These are phyloP conservation scores for Otatea glauca DNA, from an alignment of 176 grass and related monocot species.

Conservation along the genomic window DNA sequence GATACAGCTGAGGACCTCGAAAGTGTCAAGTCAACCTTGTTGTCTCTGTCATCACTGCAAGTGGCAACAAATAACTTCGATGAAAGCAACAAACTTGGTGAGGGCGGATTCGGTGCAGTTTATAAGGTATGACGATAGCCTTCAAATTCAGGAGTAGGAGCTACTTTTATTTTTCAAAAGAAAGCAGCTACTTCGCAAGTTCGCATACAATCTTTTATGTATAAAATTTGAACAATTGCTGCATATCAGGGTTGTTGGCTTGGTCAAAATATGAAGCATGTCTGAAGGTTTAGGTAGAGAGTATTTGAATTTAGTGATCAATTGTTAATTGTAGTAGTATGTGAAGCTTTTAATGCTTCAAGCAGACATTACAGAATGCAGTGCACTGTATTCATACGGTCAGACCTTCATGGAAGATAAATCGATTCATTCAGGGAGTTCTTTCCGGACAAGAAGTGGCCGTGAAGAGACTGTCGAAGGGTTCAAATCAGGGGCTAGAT, in stretches of 20 bases:
- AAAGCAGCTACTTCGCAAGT: background rate
- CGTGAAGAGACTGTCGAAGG: slow-evolving; percentile 41
- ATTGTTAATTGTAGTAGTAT: background rate
- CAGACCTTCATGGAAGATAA: background rate
- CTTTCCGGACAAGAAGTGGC: slow-evolving; percentile 44
- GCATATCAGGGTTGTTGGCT: background rate
- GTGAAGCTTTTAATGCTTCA: background rate
- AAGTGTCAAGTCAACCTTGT: slow-evolving; percentile 35
- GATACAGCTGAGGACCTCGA: slow-evolving; percentile 25
- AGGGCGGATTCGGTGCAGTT: slow-evolving; percentile 47
- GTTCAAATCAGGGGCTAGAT: slow-evolving; percentile 41
- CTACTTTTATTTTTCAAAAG: too few species aligned
- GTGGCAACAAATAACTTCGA: slow-evolving; percentile 39
- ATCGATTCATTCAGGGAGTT: background rate
- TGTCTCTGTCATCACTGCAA: slow-evolving; percentile 42
- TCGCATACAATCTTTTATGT: background rate
- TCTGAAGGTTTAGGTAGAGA: background rate
- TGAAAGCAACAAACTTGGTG: slow-evolving; percentile 41
- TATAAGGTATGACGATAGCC: slow-evolving; percentile 30
- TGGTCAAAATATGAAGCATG: background rate
- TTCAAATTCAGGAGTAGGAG: background rate
- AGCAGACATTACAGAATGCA: background rate
- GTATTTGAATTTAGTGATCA: background rate
- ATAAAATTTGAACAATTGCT: background rate
- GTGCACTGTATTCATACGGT: background rate